Conservation (phyloP, 2,329 filamentous ascomycete species). For the Trichophyton schoenleinii region DNA sequence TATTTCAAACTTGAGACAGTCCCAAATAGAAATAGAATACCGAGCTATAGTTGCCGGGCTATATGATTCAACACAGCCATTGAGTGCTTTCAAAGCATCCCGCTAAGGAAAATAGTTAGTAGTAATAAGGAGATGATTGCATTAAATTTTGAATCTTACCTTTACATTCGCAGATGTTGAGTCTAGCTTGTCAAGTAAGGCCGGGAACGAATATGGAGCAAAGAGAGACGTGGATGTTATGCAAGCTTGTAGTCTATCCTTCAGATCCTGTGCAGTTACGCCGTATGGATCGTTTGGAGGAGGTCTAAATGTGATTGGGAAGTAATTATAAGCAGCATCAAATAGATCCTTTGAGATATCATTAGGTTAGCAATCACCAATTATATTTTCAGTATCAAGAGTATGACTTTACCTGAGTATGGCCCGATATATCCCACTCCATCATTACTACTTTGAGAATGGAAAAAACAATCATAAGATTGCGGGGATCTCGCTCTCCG, state of each 20-base stretch:
- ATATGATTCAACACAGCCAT: slow-evolving; percentile 48
- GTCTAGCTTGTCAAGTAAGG: slow-evolving; percentile 55
- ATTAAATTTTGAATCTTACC: slow-evolving; percentile 23
- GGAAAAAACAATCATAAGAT: slow-evolving; percentile 59
- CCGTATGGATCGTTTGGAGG: slow-evolving; percentile 58
- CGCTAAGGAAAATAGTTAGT: slow-evolving; percentile 31
- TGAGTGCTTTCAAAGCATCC: slow-evolving; percentile 52
- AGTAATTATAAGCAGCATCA: slow-evolving; percentile 59
- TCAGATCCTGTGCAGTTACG: slow-evolving; percentile 56
- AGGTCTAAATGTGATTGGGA: slow-evolving; percentile 58
- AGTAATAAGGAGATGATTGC: neutral
- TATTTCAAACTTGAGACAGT: slow-evolving; percentile 56
- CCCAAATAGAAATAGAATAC: slow-evolving; percentile 55
- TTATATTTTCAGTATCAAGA: neutral
- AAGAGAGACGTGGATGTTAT: slow-evolving; percentile 51
- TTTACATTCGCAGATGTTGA: slow-evolving; percentile 58
- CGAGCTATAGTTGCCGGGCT: slow-evolving; percentile 46
- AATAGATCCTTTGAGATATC: slow-evolving; percentile 38
- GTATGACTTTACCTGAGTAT: slow-evolving; percentile 40
- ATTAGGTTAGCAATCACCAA: neutral
- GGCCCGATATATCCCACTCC: slow-evolving; percentile 51
- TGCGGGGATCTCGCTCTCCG: slow-evolving; percentile 57
- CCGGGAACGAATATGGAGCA: slow-evolving; percentile 55
- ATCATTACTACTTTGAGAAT: slow-evolving; percentile 54
- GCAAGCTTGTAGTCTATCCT: slow-evolving; percentile 50